Percentiles rank a stretch among this genome's conserved stretches.
Conservation (phyloP, 305 asterid genomes). For the Petunia hybrid region DNA sequence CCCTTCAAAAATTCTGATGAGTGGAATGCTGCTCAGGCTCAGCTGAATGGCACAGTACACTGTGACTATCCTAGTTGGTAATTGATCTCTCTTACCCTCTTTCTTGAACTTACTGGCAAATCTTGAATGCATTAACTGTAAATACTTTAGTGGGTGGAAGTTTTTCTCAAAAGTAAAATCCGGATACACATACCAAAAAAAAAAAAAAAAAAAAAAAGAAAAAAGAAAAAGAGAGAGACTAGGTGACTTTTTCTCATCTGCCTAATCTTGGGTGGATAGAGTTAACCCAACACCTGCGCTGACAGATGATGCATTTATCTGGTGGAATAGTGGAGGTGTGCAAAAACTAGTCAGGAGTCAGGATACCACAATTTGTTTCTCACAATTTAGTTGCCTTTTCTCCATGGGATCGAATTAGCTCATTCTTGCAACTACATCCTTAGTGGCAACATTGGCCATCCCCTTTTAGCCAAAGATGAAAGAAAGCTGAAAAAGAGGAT, state of each 20-base stretch:
- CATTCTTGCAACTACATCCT: not conserved
- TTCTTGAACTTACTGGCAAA: not conserved
- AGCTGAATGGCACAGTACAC: slow-evolving; percentile 94
- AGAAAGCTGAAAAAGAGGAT: slow-evolving; percentile 3
- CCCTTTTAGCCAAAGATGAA: not conserved
- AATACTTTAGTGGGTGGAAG: not conserved
- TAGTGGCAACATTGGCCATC: not conserved
- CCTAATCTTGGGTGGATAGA: not conserved
- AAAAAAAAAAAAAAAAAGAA: too few relatives aligned
- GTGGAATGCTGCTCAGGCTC: slow-evolving; percentile 98
- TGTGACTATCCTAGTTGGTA: slow-evolving; percentile 96
- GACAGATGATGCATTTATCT: not conserved
- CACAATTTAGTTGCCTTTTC: not conserved
- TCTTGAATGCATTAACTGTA: not conserved
- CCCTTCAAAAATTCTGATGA: slow-evolving; percentile 81
- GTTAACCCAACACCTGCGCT: not conserved
- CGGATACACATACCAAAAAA: not conserved
- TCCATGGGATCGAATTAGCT: not conserved
- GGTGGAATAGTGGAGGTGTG: not conserved
- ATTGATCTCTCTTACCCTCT: slow-evolving; percentile 32
- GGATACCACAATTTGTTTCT: not conserved
- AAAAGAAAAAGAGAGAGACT: not conserved
- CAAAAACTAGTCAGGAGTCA: not conserved
- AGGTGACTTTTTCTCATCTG: not conserved
- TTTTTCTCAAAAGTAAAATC: not conserved